These are phyloP conservation scores for Spirogloea muscicola DNA, from an alignment of 139 green algal genomes.

Conservation along the genomic window DNA sequence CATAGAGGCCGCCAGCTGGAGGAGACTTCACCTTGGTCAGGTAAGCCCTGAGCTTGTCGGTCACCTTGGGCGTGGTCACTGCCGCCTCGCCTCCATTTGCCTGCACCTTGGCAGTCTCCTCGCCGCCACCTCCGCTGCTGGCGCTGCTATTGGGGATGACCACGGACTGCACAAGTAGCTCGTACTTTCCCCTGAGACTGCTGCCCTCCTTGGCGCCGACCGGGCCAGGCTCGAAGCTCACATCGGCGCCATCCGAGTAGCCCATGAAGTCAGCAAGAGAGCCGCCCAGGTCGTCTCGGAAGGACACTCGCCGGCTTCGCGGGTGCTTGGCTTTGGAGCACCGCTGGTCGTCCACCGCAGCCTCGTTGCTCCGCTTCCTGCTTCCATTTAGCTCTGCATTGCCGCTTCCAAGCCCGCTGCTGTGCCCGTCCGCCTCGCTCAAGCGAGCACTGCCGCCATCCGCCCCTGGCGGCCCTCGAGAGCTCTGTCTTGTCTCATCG, in stretches of 20 bases:
- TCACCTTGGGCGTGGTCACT: constrained; percentile 21
- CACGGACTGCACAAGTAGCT: constrained; percentile 34
- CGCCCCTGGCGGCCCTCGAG: background rate
- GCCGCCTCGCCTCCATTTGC: too few species aligned
- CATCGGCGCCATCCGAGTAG: constrained; percentile 40
- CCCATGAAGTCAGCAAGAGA: constrained; percentile 33
- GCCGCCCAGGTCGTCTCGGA: constrained; percentile 33
- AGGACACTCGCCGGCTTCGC: constrained; percentile 25
- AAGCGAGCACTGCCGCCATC: background rate
- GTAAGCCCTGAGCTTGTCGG: constrained; percentile 39
- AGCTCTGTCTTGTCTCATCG: too few species aligned
- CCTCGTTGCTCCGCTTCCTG: too few species aligned
- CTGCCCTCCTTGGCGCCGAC: constrained; percentile 37
- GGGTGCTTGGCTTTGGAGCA: too few species aligned
- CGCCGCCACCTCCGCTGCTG: background rate
- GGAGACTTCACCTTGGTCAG: constrained; percentile 28
- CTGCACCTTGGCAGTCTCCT: too few species aligned
- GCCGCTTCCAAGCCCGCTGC: background rate
- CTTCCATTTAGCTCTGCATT: constrained; percentile 14
- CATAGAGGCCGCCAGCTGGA: constrained; percentile 25
- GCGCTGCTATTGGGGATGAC: constrained; percentile 12
- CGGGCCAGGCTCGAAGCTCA: constrained; percentile 24
- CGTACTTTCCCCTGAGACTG: constrained; percentile 40
- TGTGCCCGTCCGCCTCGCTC: too few species aligned
- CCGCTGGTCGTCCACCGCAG: too few species aligned